phyloP scores from a whole-genome alignment of 2,329 filamentous ascomycete genomes.

The Aschersonia sp. region DNA sequence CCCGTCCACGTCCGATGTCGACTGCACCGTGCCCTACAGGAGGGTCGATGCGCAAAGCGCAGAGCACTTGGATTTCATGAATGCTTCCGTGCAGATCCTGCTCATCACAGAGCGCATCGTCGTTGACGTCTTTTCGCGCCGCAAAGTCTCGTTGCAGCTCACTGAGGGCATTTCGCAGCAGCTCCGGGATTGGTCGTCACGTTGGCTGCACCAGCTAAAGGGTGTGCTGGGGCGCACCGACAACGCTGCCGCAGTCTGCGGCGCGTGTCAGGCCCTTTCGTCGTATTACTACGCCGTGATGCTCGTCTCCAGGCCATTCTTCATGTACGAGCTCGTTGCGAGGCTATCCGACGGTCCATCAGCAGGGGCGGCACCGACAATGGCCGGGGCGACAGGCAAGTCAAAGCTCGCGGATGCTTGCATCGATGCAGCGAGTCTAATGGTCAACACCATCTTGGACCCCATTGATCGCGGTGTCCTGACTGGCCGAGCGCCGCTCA shows the following conservation, averaged over 20 bases:
- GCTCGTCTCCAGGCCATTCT: slow-evolving; percentile 37
- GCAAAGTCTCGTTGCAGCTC: slow-evolving; percentile 36
- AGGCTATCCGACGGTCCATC: slow-evolving; percentile 22
- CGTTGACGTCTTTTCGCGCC: slow-evolving; percentile 35
- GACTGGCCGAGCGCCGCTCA: slow-evolving; percentile 30
- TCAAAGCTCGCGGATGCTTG: slow-evolving; percentile 38
- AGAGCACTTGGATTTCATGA: slow-evolving; percentile 30
- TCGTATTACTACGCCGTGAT: slow-evolving; percentile 45
- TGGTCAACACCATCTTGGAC: slow-evolving; percentile 33
- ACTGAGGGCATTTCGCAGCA: slow-evolving; percentile 39
- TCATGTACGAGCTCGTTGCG: slow-evolving; percentile 39
- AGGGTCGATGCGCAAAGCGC: slow-evolving; percentile 17
- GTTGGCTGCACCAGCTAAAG: slow-evolving; percentile 32
- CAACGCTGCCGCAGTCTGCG: slow-evolving; percentile 19
- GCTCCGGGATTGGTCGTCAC: slow-evolving; percentile 33
- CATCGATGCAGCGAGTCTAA: slow-evolving; percentile 37
- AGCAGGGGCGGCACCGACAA: slow-evolving; percentile 10
- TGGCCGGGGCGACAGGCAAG: slow-evolving; percentile 20
- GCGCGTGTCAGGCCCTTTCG: slow-evolving; percentile 35
- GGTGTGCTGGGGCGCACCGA: slow-evolving; percentile 15
- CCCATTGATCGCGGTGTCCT: slow-evolving; percentile 26
- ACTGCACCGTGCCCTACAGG: slow-evolving; percentile 37
- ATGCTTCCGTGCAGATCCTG: slow-evolving; percentile 37
- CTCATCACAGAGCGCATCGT: slow-evolving; percentile 35
- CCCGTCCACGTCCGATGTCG: slow-evolving; percentile 36